phyloP scores from a whole-genome alignment of 1,139 yeast species.

The Geotrichum europaeum region DNA sequence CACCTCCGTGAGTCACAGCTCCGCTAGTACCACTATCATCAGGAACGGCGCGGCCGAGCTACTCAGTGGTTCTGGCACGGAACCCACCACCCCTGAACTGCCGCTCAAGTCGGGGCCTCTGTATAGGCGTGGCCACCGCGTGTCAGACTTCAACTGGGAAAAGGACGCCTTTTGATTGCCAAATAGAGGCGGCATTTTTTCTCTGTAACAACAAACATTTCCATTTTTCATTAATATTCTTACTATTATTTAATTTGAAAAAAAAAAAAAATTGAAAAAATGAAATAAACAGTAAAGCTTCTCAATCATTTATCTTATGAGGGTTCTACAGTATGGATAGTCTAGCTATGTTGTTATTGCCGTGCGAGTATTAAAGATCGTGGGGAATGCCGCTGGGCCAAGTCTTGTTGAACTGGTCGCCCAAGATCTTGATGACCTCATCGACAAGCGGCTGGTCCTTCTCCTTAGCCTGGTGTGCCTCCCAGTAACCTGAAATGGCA shows the following conservation, averaged over 20 bases:
- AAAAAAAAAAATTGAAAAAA: background rate
- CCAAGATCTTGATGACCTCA: constrained; percentile 44
- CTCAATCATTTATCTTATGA: background rate
- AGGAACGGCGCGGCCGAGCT: background rate
- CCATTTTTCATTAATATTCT: background rate
- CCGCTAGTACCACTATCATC: background rate
- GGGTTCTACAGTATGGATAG: background rate
- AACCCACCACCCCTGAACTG: constrained; percentile 2
- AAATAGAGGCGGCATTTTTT: background rate
- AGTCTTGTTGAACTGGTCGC: constrained; percentile 53
- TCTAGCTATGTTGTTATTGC: background rate
- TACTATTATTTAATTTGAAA: background rate
- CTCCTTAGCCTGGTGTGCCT: constrained; percentile 36
- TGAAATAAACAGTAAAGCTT: background rate
- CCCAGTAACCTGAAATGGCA: constrained; percentile 56
- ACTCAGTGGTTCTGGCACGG: background rate
- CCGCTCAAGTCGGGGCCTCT: constrained; percentile 3
- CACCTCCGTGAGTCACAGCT: background rate
- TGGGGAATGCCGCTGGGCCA: constrained; percentile 66
- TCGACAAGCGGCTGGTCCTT: constrained; percentile 43
- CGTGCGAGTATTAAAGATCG: background rate
- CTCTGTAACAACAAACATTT: background rate
- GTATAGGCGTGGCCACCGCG: constrained; percentile 18
- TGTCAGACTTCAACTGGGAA: constrained; percentile 30
- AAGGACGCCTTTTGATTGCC: constrained; percentile 27